Percentiles rank a stretch among this genome's conserved stretches.
phyloP scores from a whole-genome alignment of 371 early-diverging fungal genomes.

The Choanephora cucurbitarum region DNA sequence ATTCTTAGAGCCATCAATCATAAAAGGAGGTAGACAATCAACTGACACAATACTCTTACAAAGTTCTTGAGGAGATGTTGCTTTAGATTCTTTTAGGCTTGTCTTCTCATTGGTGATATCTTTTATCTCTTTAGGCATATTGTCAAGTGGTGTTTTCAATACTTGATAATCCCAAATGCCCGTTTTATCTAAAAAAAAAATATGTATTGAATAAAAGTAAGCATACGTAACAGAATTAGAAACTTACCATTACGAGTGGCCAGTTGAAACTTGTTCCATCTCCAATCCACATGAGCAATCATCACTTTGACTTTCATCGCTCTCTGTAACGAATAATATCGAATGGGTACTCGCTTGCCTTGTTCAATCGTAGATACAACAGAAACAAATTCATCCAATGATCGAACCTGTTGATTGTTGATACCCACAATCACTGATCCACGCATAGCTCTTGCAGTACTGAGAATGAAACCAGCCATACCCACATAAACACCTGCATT shows the following conservation, averaged over 20 bases:
- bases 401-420: slow-evolving; percentile 70
- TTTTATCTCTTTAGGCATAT: background rate
- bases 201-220: background rate
- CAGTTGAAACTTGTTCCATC: slow-evolving; percentile 80
- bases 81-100: background rate
- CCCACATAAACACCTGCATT: slow-evolving; percentile 83
- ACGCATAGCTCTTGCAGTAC: slow-evolving; percentile 59
- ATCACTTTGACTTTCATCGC: slow-evolving; percentile 71
- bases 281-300: slow-evolving; percentile 78
- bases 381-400: slow-evolving; percentile 74
- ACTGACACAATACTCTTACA: slow-evolving; percentile 56
- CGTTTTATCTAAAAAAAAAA: slow-evolving; percentile 48
- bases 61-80: background rate
- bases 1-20: slow-evolving; percentile 69
- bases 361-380: slow-evolving; percentile 70
- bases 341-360: slow-evolving; percentile 78
- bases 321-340: slow-evolving; percentile 67
- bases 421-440: slow-evolving; percentile 66
- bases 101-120: background rate
- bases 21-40: slow-evolving; percentile 70
- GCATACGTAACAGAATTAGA: slow-evolving; percentile 1
- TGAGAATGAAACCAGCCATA: slow-evolving; percentile 69
- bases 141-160: slow-evolving; percentile 49
- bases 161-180: slow-evolving; percentile 80
- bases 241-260: slow-evolving; percentile 76